Percentiles rank a stretch among this genome's conserved stretches.
Evolutionary conservation across 208 protist species (phyloP).

Genomic region (Trichomonas tenax): DNA sequence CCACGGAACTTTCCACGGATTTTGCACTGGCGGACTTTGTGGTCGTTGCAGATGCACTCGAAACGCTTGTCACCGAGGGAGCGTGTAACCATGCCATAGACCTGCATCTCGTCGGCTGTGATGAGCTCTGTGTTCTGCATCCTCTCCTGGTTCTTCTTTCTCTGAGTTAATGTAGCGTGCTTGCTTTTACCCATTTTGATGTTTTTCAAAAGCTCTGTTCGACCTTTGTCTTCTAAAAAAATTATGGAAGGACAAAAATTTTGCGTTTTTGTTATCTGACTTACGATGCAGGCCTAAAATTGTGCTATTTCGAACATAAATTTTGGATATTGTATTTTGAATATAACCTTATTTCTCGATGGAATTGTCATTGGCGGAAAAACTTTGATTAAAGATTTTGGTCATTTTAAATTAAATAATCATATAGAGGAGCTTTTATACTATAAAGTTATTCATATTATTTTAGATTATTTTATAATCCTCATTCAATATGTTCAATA

Average conservation of each 20-base stretch:
- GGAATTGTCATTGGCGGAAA: too few relatives aligned
- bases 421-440: too few relatives aligned
- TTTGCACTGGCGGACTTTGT: slow-evolving; percentile 42
- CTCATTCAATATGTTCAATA: too few relatives aligned
- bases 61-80: background rate
- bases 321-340: too few relatives aligned
- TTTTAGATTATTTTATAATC: too few relatives aligned
- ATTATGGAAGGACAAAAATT: background rate
- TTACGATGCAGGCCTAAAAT: too few relatives aligned
- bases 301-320: too few relatives aligned
- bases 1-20: slow-evolving; percentile 71
- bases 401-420: too few relatives aligned
- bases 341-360: too few relatives aligned
- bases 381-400: too few relatives aligned
- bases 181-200: background rate
- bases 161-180: background rate
- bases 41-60: background rate
- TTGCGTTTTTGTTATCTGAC: background rate
- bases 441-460: too few relatives aligned
- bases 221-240: background rate
- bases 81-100: background rate
- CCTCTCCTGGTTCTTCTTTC: background rate
- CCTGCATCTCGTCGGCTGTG: background rate
- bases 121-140: background rate
- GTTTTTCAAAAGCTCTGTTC: background rate